These are phyloP conservation scores for Eucalyptus cloeziana DNA, from an alignment of 345 rosid genomes.

Conservation along the genomic window DNA sequence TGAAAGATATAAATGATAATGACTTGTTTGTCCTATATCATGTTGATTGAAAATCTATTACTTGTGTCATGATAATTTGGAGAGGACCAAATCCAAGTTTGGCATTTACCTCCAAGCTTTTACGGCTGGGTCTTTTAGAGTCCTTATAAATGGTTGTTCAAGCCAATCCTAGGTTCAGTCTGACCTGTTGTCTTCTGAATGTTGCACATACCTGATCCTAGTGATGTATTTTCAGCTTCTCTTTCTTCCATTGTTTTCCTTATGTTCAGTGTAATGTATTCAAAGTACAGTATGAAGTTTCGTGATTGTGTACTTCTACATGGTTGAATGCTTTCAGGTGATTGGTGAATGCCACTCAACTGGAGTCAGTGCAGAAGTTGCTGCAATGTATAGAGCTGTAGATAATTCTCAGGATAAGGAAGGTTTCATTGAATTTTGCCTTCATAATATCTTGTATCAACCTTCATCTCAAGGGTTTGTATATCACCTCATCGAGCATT, in stretches of 20 bases:
- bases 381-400: constrained; percentile 49
- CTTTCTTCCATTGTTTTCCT: not conserved
- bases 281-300: not conserved
- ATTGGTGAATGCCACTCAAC: constrained; percentile 85
- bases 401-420: constrained; percentile 43
- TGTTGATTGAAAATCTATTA: not conserved
- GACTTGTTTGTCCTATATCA: not conserved
- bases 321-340: constrained; percentile 40
- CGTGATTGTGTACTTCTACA: not conserved
- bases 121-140: not conserved
- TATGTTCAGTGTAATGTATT: not conserved
- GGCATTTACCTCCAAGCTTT: not conserved
- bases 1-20: not conserved
- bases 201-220: not conserved
- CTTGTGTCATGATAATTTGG: not conserved
- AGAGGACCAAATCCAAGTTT: not conserved
- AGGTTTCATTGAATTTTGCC: constrained; percentile 75
- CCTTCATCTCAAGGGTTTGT: constrained; percentile 68
- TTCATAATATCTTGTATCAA: constrained; percentile 60
- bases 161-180: not conserved
- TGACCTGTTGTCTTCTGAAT: not conserved
- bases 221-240: not conserved
- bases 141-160: not conserved
- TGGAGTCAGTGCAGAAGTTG: constrained; percentile 45
- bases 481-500: not conserved